These are phyloP conservation scores for Colletotrichum cereale DNA, from an alignment of 2,329 filamentous ascomycete species.

Conservation along the genomic window DNA sequence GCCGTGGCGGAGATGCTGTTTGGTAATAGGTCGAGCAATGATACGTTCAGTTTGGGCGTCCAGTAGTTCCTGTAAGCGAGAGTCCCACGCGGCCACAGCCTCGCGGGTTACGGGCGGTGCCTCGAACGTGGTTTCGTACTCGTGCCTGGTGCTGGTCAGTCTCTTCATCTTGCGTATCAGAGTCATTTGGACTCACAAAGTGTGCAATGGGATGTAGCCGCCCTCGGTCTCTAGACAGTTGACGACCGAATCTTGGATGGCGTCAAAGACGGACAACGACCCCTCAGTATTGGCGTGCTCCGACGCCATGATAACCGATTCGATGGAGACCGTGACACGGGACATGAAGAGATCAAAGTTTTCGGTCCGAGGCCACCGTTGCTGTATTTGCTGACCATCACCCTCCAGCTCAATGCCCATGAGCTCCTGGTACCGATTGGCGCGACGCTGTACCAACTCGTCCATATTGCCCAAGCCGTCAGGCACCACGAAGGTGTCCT, in stretches of 20 bases:
- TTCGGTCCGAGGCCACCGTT: constrained; percentile 35
- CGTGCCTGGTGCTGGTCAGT: constrained; percentile 31
- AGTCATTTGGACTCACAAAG: constrained; percentile 23
- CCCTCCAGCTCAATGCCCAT: background rate
- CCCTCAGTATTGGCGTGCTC: constrained; percentile 18
- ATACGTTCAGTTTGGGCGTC: constrained; percentile 25
- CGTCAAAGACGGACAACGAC: constrained; percentile 28
- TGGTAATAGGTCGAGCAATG: constrained; percentile 29
- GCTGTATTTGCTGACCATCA: constrained; percentile 10
- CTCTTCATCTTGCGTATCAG: background rate
- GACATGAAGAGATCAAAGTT: constrained; percentile 37
- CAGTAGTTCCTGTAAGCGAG: constrained; percentile 31
- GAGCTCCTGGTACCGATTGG: constrained; percentile 23
- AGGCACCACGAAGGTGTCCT: constrained; percentile 38
- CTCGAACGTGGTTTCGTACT: constrained; percentile 38
- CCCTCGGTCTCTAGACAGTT: constrained; percentile 32
- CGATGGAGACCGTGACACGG: constrained; percentile 37
- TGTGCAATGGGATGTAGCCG: constrained; percentile 31
- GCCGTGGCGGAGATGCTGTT: background rate
- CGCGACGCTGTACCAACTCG: constrained; percentile 34
- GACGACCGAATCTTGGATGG: constrained; percentile 25
- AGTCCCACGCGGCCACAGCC: constrained; percentile 35
- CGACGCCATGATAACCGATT: constrained; percentile 37
- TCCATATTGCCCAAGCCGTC: constrained; percentile 40
- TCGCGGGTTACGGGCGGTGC: constrained; percentile 31